Conservation (phyloP, 805 yeast genomes). For the Hanseniaspora hatyaiensis region DNA sequence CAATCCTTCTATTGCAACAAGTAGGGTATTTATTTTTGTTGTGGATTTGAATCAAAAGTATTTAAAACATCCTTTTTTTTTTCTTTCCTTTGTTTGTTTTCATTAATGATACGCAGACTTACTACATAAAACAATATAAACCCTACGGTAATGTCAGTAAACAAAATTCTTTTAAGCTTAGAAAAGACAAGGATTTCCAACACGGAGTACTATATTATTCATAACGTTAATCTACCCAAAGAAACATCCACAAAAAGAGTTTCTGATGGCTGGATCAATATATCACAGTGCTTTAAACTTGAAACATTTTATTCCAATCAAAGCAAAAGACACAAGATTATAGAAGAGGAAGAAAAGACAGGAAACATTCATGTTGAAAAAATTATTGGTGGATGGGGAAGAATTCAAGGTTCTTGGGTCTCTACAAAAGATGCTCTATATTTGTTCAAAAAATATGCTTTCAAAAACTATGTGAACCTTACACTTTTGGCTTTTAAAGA, state of each 20-base stretch:
- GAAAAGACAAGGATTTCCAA: conserved; percentile 15
- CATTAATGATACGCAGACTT: background rate
- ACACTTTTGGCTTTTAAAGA: conserved; percentile 44
- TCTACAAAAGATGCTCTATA: conserved; percentile 55
- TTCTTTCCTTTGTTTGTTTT: too few relatives aligned
- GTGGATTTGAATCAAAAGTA: too few relatives aligned
- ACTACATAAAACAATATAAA: background rate
- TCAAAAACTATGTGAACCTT: conserved; percentile 39
- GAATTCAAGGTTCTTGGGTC: conserved; percentile 81
- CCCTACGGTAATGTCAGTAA: background rate
- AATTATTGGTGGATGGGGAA: conserved; percentile 75
- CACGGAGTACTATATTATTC: conserved; percentile 5
- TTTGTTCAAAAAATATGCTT: conserved; percentile 42
- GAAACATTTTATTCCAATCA: conserved; percentile 54
- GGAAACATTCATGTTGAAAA: conserved; percentile 48
- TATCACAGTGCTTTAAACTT: conserved; percentile 68
- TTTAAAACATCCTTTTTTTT: too few relatives aligned
- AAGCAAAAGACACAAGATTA: conserved; percentile 63
- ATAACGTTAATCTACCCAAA: conserved; percentile 22
- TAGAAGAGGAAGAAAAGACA: conserved; percentile 65
- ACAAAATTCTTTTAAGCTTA: background rate
- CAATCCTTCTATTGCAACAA: background rate
- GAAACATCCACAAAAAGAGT: conserved; percentile 63
- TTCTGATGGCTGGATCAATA: conserved; percentile 86
- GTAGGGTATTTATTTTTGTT: too few relatives aligned